Base-by-base conservation (phyloP, 2,329 filamentous ascomycete genomes). In the Mycosphaerella arachidis region DNA sequence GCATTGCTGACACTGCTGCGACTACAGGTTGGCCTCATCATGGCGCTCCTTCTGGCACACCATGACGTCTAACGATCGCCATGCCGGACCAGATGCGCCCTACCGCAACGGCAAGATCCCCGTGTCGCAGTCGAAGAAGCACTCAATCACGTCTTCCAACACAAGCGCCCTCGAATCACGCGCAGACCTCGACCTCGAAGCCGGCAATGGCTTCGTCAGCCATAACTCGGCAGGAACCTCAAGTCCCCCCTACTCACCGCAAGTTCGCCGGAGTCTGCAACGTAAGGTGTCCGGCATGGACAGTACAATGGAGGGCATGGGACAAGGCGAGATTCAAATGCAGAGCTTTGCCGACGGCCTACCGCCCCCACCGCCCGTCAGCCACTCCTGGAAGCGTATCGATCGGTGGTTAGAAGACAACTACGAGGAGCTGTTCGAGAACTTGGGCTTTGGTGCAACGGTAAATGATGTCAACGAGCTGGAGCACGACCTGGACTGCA, bases 381-480 rank as follows among this genome's bases (percentile, higher is more conserved):
- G 81, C 53, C 92, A 97, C 77, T 96, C 93, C 13, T 99, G 94
- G 94, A 87, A 84, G 73, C 90, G 92, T 75, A 97, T 99, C 72
- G 93, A 97, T 74, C 82, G 84, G 45, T 99, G 94, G 94, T 84
- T 90, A 58, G 94, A 97, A 71, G 90, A 94, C 63, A 91, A 97
- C 77, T 99, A 97, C 75, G 89, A 91, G 61, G 94, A 99, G 76
- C 84, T 99, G 31, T 94, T 82, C 69, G 94, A 99, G 76, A 92
- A 99, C 74, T 80, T 99, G 35, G 90, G 93, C 73, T 92, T 96
- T 75, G 92, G 91, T 31, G 92, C 89, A 72, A 97, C 94, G 5
- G 82, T 86, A 71, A 99, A 99, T 77, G 94, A 99, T 72, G 81
- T 99, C 72, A 97, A 97, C 75, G 94, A 97, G 76, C 81, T 99